Evolutionary conservation across 2,329 filamentous ascomycete species (phyloP).

Genomic region (Penicillium sp.): DNA sequence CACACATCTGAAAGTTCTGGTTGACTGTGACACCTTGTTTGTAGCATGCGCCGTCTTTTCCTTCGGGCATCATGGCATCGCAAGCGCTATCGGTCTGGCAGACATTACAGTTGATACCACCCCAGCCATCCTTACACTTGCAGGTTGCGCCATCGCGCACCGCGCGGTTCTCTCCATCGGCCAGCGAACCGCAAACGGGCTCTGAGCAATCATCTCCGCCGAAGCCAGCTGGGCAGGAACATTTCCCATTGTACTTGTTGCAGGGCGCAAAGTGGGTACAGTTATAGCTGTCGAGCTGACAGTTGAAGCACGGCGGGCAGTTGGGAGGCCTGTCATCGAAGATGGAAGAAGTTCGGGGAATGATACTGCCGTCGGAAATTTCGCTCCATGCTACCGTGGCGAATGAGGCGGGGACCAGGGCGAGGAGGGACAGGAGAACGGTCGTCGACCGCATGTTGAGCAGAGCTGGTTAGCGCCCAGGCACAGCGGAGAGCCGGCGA

Average conservation of each 20-base stretch:
- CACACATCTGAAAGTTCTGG: slow-evolving; percentile 96
- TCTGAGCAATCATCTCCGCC: slow-evolving; percentile 90
- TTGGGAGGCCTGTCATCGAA: slow-evolving; percentile 66
- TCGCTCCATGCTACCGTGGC: slow-evolving; percentile 42
- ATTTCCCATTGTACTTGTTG: slow-evolving; percentile 87
- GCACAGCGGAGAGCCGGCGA: slow-evolving; percentile 4
- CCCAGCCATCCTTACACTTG: slow-evolving; percentile 89
- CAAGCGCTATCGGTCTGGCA: slow-evolving; percentile 82
- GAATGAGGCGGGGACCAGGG: slow-evolving; percentile 25
- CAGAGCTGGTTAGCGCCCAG: slow-evolving; percentile 7
- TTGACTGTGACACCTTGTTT: slow-evolving; percentile 85
- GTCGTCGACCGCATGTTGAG: slow-evolving; percentile 29
- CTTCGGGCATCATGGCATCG: slow-evolving; percentile 79
- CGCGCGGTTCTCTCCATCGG: slow-evolving; percentile 74
- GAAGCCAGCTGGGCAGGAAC: slow-evolving; percentile 86
- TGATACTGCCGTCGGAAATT: slow-evolving; percentile 60
- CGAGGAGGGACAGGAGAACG: slow-evolving; percentile 24
- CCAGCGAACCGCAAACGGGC: slow-evolving; percentile 87
- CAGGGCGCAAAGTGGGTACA: slow-evolving; percentile 90
- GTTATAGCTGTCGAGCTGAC: slow-evolving; percentile 84
- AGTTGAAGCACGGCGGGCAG: slow-evolving; percentile 77
- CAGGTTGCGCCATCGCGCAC: slow-evolving; percentile 71
- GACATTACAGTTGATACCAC: slow-evolving; percentile 96
- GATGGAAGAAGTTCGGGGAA: slow-evolving; percentile 66
- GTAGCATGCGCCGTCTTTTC: slow-evolving; percentile 84